phyloP scores from a whole-genome alignment of 352 stramenopile species.

The Lagenidium giganteum region DNA sequence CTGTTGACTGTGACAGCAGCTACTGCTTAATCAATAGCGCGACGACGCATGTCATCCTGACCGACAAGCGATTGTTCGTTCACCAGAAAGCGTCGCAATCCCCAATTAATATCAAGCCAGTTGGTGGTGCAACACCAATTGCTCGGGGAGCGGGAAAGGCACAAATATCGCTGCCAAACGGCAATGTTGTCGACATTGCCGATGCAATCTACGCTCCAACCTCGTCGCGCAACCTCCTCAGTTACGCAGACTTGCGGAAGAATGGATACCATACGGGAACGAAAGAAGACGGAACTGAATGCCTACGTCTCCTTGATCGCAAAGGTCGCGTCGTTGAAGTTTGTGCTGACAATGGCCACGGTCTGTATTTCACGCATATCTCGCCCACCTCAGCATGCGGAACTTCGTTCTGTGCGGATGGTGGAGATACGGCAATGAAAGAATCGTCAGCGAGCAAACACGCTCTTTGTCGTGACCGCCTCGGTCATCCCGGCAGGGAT shows the following conservation, averaged over 20 bases:
- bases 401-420: not conserved
- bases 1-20: not conserved
- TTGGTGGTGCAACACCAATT: constrained; percentile 1
- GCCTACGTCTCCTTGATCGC: not conserved
- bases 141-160: constrained; percentile 1
- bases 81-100: not conserved
- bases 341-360: not conserved
- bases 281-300: not conserved
- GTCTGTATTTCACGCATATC: constrained; percentile 5
- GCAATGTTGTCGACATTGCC: constrained; percentile 3
- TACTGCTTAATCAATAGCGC: constrained; percentile 6
- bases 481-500: constrained; percentile 3
- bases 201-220: constrained; percentile 5
- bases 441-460: too few species aligned
- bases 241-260: not conserved
- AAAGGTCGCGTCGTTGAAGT: not conserved
- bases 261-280: constrained; percentile 6
- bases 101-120: constrained; percentile 2
- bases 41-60: constrained; percentile 8
- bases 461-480: too few species aligned
- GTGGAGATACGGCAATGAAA: too few species aligned
- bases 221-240: constrained; percentile 5
- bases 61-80: constrained; percentile 4
- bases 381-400: not conserved
- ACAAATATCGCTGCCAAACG: constrained; percentile 1